Base-by-base conservation (phyloP, 768 basidiomycete species). In the Cystofilobasidium capitatum region DNA sequence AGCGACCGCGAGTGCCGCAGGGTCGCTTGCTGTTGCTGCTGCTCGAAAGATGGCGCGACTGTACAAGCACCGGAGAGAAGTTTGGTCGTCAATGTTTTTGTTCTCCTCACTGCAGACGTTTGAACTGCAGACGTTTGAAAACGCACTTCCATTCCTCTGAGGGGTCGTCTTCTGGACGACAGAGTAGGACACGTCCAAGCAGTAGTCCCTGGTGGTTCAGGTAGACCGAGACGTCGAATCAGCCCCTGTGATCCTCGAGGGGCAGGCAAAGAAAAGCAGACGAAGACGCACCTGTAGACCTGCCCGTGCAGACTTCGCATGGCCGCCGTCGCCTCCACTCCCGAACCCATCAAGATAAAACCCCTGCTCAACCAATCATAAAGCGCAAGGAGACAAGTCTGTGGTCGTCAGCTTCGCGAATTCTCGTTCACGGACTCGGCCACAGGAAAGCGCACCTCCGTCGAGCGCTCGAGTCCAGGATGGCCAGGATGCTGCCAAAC, bases 291-390 rank as follows among this genome's bases (percentile, higher is more conserved):
- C 65, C 65, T 58, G 16, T 59, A 29, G n/a, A 54, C 51, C 42
- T 47, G 47, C 4, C 66, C 66, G n/a, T 67, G 60, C 5, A 67
- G 47, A 12, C 35, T 35, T 44, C 60, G 47, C 66, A 67, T 67
- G n/a, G 66, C 66, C 26, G 45, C 42, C 2, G 66, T 67, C 9
- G 66, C 66, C 31, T 67, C 66, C 17, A 54, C 66, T 1, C 66
- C 66, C 37, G 66, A 51, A 16, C 60, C 45, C 66, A 67, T 67
- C 29, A 67, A 42, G 37, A 67, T 67, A 39, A 67, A 67, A 1
- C 66, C 66, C 17, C 64, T 65, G 24, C 4, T n/a, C 26, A 13
- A 0, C 39, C 14, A 39, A n/a, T n/a, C 26, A 17, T 17, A 26
- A 10, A 55, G 47, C 35, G 33, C 29, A 5, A 22, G n/a, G 29